Evolutionary conservation across 805 yeast species (phyloP).

Genomic region (Pichia exigua): DNA sequence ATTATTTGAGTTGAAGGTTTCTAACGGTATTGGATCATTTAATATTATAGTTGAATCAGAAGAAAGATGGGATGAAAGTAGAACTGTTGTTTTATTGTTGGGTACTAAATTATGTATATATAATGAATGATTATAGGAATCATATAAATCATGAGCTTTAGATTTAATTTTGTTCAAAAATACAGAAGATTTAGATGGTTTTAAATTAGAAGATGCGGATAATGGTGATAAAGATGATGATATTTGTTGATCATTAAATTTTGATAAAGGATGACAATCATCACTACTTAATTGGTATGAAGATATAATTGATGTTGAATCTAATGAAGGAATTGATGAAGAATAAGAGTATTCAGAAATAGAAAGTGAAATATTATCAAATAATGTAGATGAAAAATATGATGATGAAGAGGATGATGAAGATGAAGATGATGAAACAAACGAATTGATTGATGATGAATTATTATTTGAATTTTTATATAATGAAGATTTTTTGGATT

Average conservation of each 20-base stretch:
- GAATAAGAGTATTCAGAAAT: not conserved
- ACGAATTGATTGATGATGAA: not conserved
- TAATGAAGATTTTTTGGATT: not conserved
- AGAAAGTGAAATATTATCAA: not conserved
- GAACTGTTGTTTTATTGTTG: not conserved
- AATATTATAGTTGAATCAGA: not conserved
- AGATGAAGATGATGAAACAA: not conserved
- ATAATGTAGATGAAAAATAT: not conserved
- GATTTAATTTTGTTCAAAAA: not conserved
- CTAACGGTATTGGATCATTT: constrained; percentile 3
- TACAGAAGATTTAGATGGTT: not conserved
- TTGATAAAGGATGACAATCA: not conserved
- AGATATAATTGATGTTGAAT: not conserved
- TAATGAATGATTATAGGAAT: not conserved
- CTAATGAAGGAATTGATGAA: not conserved
- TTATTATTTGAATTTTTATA: not conserved
- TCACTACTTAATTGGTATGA: not conserved
- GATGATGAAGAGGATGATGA: not conserved
- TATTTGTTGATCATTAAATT: not conserved
- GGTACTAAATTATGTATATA: not conserved
- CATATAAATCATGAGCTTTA: not conserved
- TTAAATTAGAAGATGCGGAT: not conserved
- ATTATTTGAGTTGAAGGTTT: constrained; percentile 1
- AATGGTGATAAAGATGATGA: not conserved
- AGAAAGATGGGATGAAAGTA: not conserved